Evolutionary conservation across 108 stramenopile genomes (phyloP), one percentile per base, ranked within the genome.

Genomic region (Pseudonitzschia multiseries): DNA sequence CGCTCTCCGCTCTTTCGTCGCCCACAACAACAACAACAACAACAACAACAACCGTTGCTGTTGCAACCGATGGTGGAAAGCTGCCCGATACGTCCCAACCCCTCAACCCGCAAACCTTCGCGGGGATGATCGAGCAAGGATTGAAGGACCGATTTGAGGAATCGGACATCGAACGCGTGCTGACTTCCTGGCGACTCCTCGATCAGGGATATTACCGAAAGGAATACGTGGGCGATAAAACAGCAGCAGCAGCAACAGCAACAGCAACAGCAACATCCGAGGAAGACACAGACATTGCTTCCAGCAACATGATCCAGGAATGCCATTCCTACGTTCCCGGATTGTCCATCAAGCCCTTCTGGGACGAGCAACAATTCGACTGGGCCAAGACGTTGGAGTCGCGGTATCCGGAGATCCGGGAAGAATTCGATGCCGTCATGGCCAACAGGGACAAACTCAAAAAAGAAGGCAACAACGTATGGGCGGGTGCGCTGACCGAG

Each of bases 281-380:
- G 24, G 67, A 51, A 13, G 83, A 59, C n/a, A n/a, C n/a, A n/a
- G n/a, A n/a, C 21, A 26, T 26, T 10, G 54, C 21, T 4, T 22
- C 21, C 20, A 85, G 79, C 57, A 72, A 81, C 57, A 84, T 80
- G 68, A 73, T 86, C 54, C 94, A 95, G 69, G 77, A 88, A 36
- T 87, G 88, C 26, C 91, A 90, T 65, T 93, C 91, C 8, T 93
- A 82, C 73, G 86, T 95, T 14, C 87, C 91, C 20, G 92, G 90
- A 6, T 68, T 96, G 28, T 80, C 82, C 14, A 79, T 86, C 14
- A 44, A 74, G 62, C 69, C 85, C 0, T 96, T 91, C 81, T 93
- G 88, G 88, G 84, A 91, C 71, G 65, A 64, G 4, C 42, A 76
- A 31, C 46, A 89, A 0, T 72, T 87, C 61, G 77, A 72, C 0